Conservation (phyloP, 208 protist species). For the Endotrypanum monterogeii region DNA sequence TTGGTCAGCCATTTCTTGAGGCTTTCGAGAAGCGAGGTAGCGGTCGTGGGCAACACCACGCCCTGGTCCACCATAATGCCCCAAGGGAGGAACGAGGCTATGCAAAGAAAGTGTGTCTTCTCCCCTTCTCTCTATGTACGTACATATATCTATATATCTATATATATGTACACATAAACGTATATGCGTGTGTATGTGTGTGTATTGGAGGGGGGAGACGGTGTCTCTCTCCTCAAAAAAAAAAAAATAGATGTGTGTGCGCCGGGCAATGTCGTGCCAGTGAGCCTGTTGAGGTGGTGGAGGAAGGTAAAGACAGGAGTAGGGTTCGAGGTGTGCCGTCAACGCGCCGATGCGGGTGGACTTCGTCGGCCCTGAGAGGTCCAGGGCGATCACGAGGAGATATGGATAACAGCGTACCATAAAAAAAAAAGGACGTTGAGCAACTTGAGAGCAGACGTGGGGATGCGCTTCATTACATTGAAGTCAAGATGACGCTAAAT, state of each 20-base stretch:
- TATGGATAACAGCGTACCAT: not conserved
- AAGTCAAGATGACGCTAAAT: too few species aligned
- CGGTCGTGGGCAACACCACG: not conserved
- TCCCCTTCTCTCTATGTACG: too few species aligned
- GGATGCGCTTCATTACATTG: too few species aligned
- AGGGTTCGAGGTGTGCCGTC: not conserved
- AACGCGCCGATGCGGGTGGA: not conserved
- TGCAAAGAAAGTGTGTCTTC: not conserved
- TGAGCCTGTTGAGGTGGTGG: not conserved
- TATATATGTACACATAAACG: not conserved
- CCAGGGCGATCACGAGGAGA: not conserved
- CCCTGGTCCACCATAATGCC: conserved; percentile 8
- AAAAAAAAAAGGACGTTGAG: not conserved
- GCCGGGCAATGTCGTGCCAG: not conserved
- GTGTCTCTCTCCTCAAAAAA: too few species aligned
- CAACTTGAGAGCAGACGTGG: not conserved
- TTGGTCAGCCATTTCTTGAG: conserved; percentile 6
- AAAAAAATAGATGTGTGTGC: too few species aligned
- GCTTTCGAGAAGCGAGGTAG: conserved; percentile 5
- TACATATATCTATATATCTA: too few species aligned
- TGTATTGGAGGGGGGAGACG: not conserved
- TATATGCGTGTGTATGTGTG: not conserved
- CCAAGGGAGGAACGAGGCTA: not conserved
- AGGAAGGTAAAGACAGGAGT: not conserved
- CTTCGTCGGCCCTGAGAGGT: not conserved